Conservation (phyloP, 345 rosid genomes). For the Laguncularia racemosa region DNA sequence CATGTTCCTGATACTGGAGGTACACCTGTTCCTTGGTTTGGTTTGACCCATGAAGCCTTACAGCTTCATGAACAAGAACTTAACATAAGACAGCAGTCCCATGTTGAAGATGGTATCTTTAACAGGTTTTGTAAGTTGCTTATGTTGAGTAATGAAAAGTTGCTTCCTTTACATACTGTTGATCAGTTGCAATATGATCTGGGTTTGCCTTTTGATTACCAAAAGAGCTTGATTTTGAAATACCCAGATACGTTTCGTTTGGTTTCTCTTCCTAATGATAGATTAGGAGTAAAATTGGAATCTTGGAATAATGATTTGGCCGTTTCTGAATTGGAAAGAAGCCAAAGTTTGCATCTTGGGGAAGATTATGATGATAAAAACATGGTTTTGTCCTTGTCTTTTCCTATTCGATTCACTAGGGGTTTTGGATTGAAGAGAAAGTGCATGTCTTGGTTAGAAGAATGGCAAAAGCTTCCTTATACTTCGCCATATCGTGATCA, state of each 20-base stretch:
- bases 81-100: constrained; percentile 15
- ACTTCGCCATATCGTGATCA: constrained; percentile 59
- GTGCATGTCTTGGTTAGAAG: constrained; percentile 70
- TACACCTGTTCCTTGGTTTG: constrained; percentile 62
- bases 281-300: constrained; percentile 46
- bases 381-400: constrained; percentile 27
- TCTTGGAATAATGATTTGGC: constrained; percentile 56
- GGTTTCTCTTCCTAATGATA: constrained; percentile 41
- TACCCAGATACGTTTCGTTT: constrained; percentile 41
- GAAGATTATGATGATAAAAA: constrained; percentile 11
- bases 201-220: constrained; percentile 67
- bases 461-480: constrained; percentile 79
- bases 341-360: constrained; percentile 21
- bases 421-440: constrained; percentile 81
- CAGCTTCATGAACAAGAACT: constrained; percentile 36
- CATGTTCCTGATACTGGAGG: constrained; percentile 59
- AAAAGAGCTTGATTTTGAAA: constrained; percentile 28
- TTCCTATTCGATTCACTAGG: constrained; percentile 67
- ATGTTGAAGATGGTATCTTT: constrained; percentile 18
- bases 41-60: constrained; percentile 45
- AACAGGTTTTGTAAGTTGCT: constrained; percentile 61
- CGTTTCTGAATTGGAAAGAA: constrained; percentile 45
- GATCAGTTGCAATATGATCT: constrained; percentile 85
- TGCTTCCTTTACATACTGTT: constrained; percentile 59
- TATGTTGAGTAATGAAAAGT: constrained; percentile 58